Evolutionary conservation across 2,329 filamentous ascomycete genomes (phyloP).

Genomic region (Penicillium occitanis): DNA sequence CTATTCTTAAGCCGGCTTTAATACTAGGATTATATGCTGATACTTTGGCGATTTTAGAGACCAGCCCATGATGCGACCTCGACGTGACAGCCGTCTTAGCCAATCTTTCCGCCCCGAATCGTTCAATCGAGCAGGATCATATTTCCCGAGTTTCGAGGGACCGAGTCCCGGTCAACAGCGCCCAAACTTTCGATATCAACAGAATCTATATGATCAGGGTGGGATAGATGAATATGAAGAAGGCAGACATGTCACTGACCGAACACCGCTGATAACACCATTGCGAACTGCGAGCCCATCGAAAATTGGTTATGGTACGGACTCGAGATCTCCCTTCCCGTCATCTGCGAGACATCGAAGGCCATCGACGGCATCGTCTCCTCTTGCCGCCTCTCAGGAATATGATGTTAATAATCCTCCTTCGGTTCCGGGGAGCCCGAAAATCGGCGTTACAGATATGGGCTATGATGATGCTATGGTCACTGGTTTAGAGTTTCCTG

Average conservation of each 20-base stretch:
- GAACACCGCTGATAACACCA: constrained; percentile 54
- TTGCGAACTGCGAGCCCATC: constrained; percentile 35
- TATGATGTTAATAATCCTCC: constrained; percentile 67
- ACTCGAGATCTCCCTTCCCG: constrained; percentile 30
- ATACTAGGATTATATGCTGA: not conserved
- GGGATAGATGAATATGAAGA: constrained; percentile 29
- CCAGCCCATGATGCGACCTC: constrained; percentile 62
- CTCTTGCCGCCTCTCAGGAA: constrained; percentile 33
- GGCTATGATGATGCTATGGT: constrained; percentile 56
- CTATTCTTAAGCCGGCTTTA: no score
- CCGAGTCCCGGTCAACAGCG: constrained; percentile 16
- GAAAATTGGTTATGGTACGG: constrained; percentile 35
- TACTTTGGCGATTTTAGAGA: constrained; percentile 27
- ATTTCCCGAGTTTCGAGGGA: constrained; percentile 16
- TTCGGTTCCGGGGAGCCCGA: constrained; percentile 60
- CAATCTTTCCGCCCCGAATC: constrained; percentile 40
- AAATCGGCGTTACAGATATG: constrained; percentile 52
- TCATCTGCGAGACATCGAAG: constrained; percentile 27
- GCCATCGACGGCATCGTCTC: constrained; percentile 33
- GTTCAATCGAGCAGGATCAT: constrained; percentile 18
- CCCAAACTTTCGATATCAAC: constrained; percentile 12
- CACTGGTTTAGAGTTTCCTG: constrained; percentile 43
- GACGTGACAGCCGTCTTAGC: constrained; percentile 54
- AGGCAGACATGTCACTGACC: constrained; percentile 47
- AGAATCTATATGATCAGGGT: constrained; percentile 13